A percentile compares a stretch with the other conserved stretches of the same genome.
phyloP scores from a whole-genome alignment of 371 early-diverging fungal genomes.

The Saksenaea vasiformis region DNA sequence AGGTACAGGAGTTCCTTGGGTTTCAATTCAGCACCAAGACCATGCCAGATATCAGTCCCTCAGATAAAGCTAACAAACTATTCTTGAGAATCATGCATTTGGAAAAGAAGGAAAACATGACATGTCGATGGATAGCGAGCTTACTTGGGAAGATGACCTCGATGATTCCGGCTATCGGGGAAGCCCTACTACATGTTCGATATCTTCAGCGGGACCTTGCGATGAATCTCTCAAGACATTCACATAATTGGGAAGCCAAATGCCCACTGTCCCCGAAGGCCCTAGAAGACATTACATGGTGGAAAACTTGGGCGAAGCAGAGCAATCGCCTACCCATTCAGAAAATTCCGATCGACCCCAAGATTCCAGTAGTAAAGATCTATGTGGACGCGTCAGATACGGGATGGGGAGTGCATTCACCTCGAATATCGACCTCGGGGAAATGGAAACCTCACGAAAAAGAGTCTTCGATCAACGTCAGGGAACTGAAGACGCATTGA shows the following conservation, averaged over 20 bases:
- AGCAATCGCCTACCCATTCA: conserved; percentile 15
- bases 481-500: conserved; percentile 20
- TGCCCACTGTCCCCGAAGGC: background rate
- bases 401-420: conserved; percentile 13
- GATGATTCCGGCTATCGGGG: conserved; percentile 17
- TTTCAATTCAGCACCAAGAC: conserved; percentile 13
- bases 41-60: conserved; percentile 15
- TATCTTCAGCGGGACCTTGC: conserved; percentile 18
- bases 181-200: conserved; percentile 18
- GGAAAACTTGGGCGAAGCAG: background rate
- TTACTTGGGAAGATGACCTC: conserved; percentile 18
- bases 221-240: background rate
- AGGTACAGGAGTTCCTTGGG: conserved; percentile 13
- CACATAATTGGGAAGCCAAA: conserved; percentile 7
- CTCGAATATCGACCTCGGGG: conserved; percentile 2
- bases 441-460: conserved; percentile 20
- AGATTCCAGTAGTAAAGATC: background rate
- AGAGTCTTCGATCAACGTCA: conserved; percentile 21
- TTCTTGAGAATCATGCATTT: background rate
- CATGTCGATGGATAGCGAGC: conserved; percentile 16
- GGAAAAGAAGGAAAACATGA: background rate
- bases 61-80: conserved; percentile 7
- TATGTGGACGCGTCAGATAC: conserved; percentile 16
- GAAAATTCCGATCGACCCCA: background rate
- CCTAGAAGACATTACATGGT: conserved; percentile 8